Percentiles rank a stretch among this genome's conserved stretches.
Evolutionary conservation across 176 grass and related monocot species (phyloP).

Genomic region (Phoenix dactylifera): DNA sequence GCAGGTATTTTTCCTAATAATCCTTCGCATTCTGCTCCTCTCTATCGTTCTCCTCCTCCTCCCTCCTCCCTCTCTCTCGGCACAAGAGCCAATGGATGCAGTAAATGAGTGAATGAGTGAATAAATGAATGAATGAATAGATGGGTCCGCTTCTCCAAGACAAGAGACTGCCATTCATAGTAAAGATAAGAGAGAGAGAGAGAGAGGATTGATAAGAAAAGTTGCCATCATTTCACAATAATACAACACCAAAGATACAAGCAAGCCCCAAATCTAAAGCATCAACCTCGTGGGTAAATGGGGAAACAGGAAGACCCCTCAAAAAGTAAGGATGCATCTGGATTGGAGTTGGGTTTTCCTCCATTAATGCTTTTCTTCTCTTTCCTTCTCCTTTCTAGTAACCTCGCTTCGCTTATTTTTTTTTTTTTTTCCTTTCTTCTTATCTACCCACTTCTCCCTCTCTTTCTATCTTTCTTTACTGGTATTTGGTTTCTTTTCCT

Average conservation of each 20-base stretch:
- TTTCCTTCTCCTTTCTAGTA: not conserved
- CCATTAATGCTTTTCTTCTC: not conserved
- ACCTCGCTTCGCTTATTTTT: constrained; percentile 28
- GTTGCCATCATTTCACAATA: constrained; percentile 68
- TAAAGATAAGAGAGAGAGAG: not conserved
- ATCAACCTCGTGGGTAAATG: constrained; percentile 12
- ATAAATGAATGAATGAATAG: not conserved
- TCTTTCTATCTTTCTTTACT: not conserved
- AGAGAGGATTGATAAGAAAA: constrained; percentile 24
- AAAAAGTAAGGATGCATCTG: not conserved
- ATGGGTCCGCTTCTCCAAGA: constrained; percentile 18
- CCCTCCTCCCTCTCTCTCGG: constrained; percentile 21
- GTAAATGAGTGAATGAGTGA: constrained; percentile 31
- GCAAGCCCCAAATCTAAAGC: not conserved
- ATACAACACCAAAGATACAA: constrained; percentile 1
- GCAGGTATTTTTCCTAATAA: constrained; percentile 46
- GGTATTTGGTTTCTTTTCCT: constrained; percentile 27
- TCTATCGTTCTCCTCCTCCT: not conserved
- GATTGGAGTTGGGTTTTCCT: not conserved
- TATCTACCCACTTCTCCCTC: not conserved
- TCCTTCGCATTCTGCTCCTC: too few relatives aligned
- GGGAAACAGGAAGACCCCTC: not conserved
- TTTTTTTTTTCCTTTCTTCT: not conserved
- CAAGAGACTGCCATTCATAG: constrained; percentile 1
- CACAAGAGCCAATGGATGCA: constrained; percentile 41